Base-by-base conservation (phyloP, 139 green algal genomes). In the Chlorella sp. region DNA sequence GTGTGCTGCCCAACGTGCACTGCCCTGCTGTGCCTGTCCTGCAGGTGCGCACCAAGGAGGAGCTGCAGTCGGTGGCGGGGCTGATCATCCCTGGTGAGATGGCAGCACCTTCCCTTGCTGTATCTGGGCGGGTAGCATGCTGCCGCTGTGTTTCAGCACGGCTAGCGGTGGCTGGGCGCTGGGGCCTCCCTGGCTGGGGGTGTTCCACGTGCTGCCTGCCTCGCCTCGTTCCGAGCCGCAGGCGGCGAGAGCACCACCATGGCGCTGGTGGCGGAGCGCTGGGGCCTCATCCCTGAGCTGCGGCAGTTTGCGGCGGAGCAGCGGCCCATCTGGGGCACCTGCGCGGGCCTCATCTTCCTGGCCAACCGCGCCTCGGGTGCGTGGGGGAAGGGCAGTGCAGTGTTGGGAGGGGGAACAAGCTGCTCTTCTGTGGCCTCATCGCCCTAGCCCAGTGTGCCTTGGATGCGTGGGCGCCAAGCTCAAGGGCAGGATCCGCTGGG, bases 341-440 rank as follows among this genome's bases (percentile, higher is more conserved):
- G 97, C 84, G 97, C 97, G 13, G 97, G 97, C 23, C 94, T 99
- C 81, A 99, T 99, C 79, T 98, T 99, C 90, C 89, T 99, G 9
- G 97, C 97, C 9, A 92, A 98, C 80, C 80, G 80, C 32, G 90
- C 88, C 7, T 86, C 94, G 93, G 96, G 97, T 32, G 78, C 28
- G 78, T 83, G 75, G 25, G n/a, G n/a, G n/a, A n/a, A n/a, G n/a
- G n/a, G n/a, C n/a, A n/a, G n/a, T n/a, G n/a, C n/a, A n/a, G n/a
- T n/a, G n/a, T n/a, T n/a, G n/a, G n/a, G n/a, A n/a, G n/a, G n/a
- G n/a, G n/a, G n/a, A n/a, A n/a, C n/a, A n/a, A n/a, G n/a, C n/a
- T n/a, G n/a, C n/a, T n/a, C n/a, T n/a, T n/a, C n/a, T n/a, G n/a
- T n/a, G n/a, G n/a, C n/a, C n/a, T n/a, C n/a, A n/a, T n/a, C n/a